phyloP scores from a whole-genome alignment of 2,329 filamentous ascomycete genomes.

The Fusarium avenaceum region DNA sequence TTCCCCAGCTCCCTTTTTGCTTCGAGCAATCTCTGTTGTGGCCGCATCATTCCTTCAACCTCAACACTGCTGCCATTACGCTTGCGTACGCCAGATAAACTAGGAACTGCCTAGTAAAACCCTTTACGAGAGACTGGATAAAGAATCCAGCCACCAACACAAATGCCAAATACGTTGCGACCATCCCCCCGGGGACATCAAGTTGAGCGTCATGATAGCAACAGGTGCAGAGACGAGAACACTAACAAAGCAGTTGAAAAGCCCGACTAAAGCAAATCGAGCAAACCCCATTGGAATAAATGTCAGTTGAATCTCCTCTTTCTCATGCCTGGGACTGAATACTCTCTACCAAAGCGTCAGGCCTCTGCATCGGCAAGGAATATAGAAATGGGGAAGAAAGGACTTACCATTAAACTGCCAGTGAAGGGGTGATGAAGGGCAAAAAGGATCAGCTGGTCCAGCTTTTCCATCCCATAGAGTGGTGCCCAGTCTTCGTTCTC shows the following conservation, averaged over 20 bases:
- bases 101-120: constrained; percentile 24
- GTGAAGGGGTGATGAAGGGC: constrained; percentile 1
- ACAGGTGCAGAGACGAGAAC: constrained; percentile 21
- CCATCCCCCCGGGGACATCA: constrained; percentile 1
- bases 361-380: too few species aligned
- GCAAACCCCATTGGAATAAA: not conserved
- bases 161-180: constrained; percentile 23
- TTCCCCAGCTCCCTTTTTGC: not conserved
- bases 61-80: constrained; percentile 27
- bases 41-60: not conserved
- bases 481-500: constrained; percentile 16
- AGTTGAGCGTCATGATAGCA: constrained; percentile 18
- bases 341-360: constrained; percentile 10
- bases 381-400: not conserved
- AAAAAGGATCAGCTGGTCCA: constrained; percentile 2
- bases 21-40: not conserved
- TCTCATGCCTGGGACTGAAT: not conserved
- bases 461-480: constrained; percentile 5
- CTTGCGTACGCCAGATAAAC: constrained; percentile 29
- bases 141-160: constrained; percentile 19
- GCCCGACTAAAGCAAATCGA: constrained; percentile 5
- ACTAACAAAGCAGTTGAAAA: constrained; percentile 19
- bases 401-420: constrained; percentile 15
- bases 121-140: constrained; percentile 16
- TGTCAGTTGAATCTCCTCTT: not conserved